Evolutionary conservation across 331 rosid species (phyloP).

Genomic region (Ulmus americana): DNA sequence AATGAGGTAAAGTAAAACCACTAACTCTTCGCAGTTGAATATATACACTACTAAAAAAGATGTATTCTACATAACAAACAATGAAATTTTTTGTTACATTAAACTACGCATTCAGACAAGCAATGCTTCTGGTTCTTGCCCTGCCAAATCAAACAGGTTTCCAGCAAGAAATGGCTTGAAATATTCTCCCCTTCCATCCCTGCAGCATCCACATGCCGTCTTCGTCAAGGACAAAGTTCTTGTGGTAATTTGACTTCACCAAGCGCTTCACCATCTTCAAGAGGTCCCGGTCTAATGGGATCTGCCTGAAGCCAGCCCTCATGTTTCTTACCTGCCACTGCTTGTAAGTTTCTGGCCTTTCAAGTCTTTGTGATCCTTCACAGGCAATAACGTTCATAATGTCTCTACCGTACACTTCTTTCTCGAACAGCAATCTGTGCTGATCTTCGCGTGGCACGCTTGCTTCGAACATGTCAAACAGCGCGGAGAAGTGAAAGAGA

Average conservation of each 20-base stretch:
- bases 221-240: conserved; percentile 49
- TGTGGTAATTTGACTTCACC: conserved; percentile 56
- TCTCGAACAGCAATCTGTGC: conserved; percentile 49
- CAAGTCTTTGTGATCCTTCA: conserved; percentile 73
- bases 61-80: background rate
- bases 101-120: no score
- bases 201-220: conserved; percentile 71
- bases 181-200: conserved; percentile 78
- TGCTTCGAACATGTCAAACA: conserved; percentile 72
- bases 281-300: conserved; percentile 36
- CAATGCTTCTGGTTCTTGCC: no score
- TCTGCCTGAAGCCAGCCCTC: conserved; percentile 69
- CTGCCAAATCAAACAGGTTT: conserved; percentile 31
- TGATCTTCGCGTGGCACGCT: conserved; percentile 48
- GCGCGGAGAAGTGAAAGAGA: conserved; percentile 60
- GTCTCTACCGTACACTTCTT: conserved; percentile 52
- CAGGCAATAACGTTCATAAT: conserved; percentile 69
- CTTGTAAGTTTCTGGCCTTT: conserved; percentile 81
- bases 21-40: no score
- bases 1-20: no score
- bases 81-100: background rate
- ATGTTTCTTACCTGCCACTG: conserved; percentile 73
- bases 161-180: conserved; percentile 68
- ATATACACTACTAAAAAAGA: background rate
- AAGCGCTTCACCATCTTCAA: conserved; percentile 33